Evolutionary conservation across 306 rosid genomes (phyloP).

Genomic region (Delonix regia): DNA sequence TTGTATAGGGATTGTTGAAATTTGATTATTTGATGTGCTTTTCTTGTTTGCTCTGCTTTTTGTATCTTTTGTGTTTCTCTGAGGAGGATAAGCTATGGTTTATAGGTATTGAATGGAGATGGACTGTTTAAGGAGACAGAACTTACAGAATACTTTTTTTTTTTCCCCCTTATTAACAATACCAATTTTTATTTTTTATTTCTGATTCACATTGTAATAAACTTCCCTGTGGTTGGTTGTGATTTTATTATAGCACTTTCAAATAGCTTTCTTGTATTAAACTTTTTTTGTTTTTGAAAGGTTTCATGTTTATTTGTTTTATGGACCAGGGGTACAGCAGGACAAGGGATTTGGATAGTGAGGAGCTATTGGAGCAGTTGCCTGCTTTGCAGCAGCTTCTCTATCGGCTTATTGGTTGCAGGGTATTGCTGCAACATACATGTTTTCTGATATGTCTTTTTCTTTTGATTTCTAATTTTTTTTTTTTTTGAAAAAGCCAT

Average conservation of each 20-base stretch:
- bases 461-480: background rate
- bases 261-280: conserved; percentile 1
- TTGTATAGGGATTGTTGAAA: background rate
- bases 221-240: conserved; percentile 6
- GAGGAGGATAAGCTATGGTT: background rate
- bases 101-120: conserved; percentile 1
- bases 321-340: conserved; percentile 83
- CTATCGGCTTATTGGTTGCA: conserved; percentile 89
- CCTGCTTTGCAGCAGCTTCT: conserved; percentile 95
- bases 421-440: conserved; percentile 51
- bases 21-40: background rate
- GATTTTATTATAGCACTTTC: background rate
- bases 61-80: background rate
- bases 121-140: background rate
- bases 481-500: too few species aligned
- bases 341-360: conserved; percentile 96
- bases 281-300: conserved; percentile 10
- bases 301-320: conserved; percentile 32
- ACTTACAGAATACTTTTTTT: background rate
- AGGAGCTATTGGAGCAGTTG: conserved; percentile 90
- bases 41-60: background rate
- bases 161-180: background rate
- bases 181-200: background rate
- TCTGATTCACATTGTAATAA: conserved; percentile 14
- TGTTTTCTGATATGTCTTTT: conserved; percentile 1